Conservation (phyloP, 768 basidiomycete species). For the Boletus fagicola region DNA sequence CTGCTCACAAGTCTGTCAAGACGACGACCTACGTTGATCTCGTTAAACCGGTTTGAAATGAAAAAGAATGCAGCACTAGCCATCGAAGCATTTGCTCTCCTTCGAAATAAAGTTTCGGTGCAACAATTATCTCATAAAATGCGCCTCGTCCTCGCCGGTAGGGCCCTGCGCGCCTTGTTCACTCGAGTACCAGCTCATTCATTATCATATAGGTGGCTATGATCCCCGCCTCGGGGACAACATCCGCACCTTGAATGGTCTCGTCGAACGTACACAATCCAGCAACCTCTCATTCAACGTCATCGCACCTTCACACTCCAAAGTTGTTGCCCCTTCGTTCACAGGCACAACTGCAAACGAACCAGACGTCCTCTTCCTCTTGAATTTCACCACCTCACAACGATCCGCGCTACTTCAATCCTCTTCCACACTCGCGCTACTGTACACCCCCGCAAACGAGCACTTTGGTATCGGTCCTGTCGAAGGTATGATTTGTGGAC, state of each 20-base stretch:
- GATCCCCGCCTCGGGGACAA: constrained; percentile 88
- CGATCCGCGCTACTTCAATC: constrained; percentile 76
- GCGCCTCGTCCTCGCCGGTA: constrained; percentile 80
- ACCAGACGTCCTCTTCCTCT: constrained; percentile 79
- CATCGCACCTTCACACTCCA: constrained; percentile 47
- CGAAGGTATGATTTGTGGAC: constrained; percentile 89
- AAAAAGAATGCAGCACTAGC: constrained; percentile 92
- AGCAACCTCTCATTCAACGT: constrained; percentile 59
- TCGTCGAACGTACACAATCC: constrained; percentile 57
- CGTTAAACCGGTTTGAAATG: constrained; percentile 91
- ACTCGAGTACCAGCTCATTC: neutral
- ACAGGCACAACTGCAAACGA: constrained; percentile 34
- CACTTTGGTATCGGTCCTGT: constrained; percentile 97
- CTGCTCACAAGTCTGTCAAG: constrained; percentile 38
- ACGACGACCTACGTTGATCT: constrained; percentile 67
- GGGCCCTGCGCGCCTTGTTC: constrained; percentile 7
- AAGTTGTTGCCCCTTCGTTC: constrained; percentile 40
- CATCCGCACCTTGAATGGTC: constrained; percentile 57
- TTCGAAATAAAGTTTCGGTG: constrained; percentile 36
- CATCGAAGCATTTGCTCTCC: constrained; percentile 67
- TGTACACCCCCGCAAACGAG: constrained; percentile 94
- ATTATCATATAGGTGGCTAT: constrained; percentile 75
- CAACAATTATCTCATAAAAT: constrained; percentile 34
- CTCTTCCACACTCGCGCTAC: constrained; percentile 63
- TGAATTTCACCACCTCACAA: constrained; percentile 86